Base-by-base conservation (phyloP, 441 rosid species). In the Melastoma candidum region DNA sequence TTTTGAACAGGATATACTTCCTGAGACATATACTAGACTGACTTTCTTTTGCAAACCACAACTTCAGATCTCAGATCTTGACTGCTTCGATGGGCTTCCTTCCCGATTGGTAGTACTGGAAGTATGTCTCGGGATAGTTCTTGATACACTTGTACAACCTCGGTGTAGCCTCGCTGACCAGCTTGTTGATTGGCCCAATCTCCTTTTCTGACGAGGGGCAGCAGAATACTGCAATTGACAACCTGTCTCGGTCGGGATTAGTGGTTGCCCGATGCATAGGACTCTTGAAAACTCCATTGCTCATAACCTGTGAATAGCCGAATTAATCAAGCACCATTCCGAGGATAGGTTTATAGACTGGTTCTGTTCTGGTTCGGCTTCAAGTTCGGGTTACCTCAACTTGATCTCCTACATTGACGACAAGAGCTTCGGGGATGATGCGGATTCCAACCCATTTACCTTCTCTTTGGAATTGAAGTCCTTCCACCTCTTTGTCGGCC, bases 391-490 rank as follows among this genome's bases (percentile, higher is more conserved):
- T 64, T 70, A 76, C 22, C 90, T 86, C 94, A 0, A 68, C 61
- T 57, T 74, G 92, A 63, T 84, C 96, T 12, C 96, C 97, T 2
- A 71, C 58, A 45, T 82, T 87, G 22, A 90, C 26, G 22, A 90
- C 72, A 26, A 84, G 75, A 11, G 92, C 75, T n/a, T 74, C 56
- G 22, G 22, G 22, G 22, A 17, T 17, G 22, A 17, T 17, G 22
- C 22, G 22, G 22, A 17, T 17, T 17, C 22, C 22, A 17, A 17
- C 22, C 22, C 22, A 17, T 17, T 17, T 17, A 17, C 22, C 22
- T 17, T 17, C 22, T 17, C 22, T 17, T 17, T 17, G 22, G 22
- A 17, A 17, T 17, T 17, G 22, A 17, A 17, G 22, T 17, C 22
- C 22, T 17, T 17, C 22, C 22, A 17, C 22, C 22, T 17, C 22